phyloP scores from a whole-genome alignment of 257 asterid species.

The Vinca minor region DNA sequence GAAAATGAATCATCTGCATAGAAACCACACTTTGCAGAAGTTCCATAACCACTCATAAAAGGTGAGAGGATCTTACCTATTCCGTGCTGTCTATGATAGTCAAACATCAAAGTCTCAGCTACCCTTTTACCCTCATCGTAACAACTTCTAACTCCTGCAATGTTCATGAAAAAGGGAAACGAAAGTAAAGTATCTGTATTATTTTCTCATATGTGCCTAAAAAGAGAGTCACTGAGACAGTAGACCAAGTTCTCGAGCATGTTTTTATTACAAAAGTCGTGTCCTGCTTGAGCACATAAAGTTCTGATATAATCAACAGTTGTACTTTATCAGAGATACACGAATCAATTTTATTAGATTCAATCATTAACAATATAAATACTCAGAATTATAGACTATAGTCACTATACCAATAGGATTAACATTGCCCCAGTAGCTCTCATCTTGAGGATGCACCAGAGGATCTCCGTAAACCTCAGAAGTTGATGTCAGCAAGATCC shows the following conservation, averaged over 20 bases:
- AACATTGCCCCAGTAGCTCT: slow-evolving; percentile 98
- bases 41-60: background rate
- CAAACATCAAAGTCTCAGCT: slow-evolving; percentile 95
- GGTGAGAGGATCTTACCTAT: slow-evolving; percentile 41
- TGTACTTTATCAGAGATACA: background rate
- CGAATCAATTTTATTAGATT: background rate
- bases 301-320: background rate
- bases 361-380: background rate
- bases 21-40: background rate
- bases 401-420: slow-evolving; percentile 95
- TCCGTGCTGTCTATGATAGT: slow-evolving; percentile 95
- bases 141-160: slow-evolving; percentile 92
- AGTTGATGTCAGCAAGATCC: slow-evolving; percentile 92
- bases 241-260: background rate
- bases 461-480: slow-evolving; percentile 98
- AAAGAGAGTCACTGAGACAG: background rate
- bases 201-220: slow-evolving; percentile 1
- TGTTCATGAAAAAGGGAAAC: background rate
- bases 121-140: slow-evolving; percentile 95
- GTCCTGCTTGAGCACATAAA: background rate
- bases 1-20: background rate
- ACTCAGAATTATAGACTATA: background rate
- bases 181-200: background rate
- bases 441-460: slow-evolving; percentile 87
- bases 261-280: background rate